Evolutionary conservation across 2,329 filamentous ascomycete species (phyloP), one percentile per base, ranked within the genome.

Genomic region (Exserohilum rostratum): DNA sequence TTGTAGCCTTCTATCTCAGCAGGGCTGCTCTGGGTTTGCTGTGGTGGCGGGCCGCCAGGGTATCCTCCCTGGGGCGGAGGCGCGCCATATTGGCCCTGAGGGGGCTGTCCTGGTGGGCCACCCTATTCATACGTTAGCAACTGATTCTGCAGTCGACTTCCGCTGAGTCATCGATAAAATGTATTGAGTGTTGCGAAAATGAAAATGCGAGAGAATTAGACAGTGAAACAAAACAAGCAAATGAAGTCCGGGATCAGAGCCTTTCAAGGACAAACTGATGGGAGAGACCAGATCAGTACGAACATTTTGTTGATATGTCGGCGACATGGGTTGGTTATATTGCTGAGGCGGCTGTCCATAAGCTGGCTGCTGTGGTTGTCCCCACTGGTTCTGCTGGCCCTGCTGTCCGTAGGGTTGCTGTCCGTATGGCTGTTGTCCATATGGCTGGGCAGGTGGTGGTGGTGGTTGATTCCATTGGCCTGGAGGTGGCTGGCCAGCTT

Each of bases 1-100:
- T 84, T 83, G 74, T 86, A 87, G 10, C 78, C 81, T 29, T 74
- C 76, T 27, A 83, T 69, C 51, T 85, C 80, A 46, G 80, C 78
- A n/a, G 80, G 78, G 13, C 76, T 78, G 10, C 75, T 77, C 53
- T 76, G 79, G 22, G 70, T 72, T 39, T 72, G 71, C 30, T 61
- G 74, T 20, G 70, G 76, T 39, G 71, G 67, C 9, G 66, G 63
- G 4, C 74, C 75, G 40, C 62, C 62, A 7, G 60, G 58, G 34
- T 75, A 73, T n/a, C 57, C 75, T 68, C 63, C 63, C 46, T 67
- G 65, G 57, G 65, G 68, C 15, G 64, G 68, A 46, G 70, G 67
- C 38, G 61, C 68, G 30, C 67, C 66, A 55, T 71, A 69, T 55
- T 77, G 74, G 13, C 71, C 72, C 50, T 72, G 74, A 42, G 67